Conservation (phyloP, 2,329 filamentous ascomycete genomes). For the Emericellopsis atlantica region DNA sequence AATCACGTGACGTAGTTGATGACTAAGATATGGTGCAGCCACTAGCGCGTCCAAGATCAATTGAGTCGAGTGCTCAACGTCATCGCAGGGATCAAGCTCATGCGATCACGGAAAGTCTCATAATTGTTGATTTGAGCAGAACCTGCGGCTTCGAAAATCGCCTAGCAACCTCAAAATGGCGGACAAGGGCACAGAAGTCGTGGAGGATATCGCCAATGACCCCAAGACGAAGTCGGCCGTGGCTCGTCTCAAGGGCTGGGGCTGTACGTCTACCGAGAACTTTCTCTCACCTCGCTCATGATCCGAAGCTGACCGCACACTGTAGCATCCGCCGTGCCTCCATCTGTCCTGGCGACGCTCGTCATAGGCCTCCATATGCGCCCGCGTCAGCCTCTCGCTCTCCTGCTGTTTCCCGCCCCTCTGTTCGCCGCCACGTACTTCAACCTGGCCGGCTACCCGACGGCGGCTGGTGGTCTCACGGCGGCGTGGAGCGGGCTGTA, state of each 20-base stretch:
- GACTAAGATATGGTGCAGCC: too few relatives aligned
- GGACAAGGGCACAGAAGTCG: neutral
- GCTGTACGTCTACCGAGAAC: slow-evolving; percentile 25
- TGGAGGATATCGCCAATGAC: slow-evolving; percentile 6
- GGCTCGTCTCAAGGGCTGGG: slow-evolving; percentile 29
- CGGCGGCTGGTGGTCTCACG: slow-evolving; percentile 41
- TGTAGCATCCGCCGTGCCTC: slow-evolving; percentile 38
- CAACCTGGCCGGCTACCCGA: slow-evolving; percentile 45
- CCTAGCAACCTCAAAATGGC: too few relatives aligned
- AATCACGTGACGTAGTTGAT: too few relatives aligned
- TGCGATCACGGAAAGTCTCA: too few relatives aligned
- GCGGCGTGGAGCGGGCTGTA: slow-evolving; percentile 46
- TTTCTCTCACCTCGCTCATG: slow-evolving; percentile 1
- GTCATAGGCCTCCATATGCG: slow-evolving; percentile 42
- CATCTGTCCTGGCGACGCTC: slow-evolving; percentile 42
- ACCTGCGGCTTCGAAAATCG: too few relatives aligned
- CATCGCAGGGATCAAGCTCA: too few relatives aligned
- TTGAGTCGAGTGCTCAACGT: too few relatives aligned
- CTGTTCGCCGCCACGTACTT: slow-evolving; percentile 45
- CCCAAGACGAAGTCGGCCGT: slow-evolving; percentile 16
- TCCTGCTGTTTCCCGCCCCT: slow-evolving; percentile 37
- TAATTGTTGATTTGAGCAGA: too few relatives aligned
- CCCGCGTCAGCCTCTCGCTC: slow-evolving; percentile 36
- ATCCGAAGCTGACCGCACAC: slow-evolving; percentile 1
- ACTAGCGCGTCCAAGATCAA: too few relatives aligned